These are phyloP conservation scores for Rubroshorea leprosula DNA, from an alignment of 345 rosid genomes.

Conservation along the genomic window DNA sequence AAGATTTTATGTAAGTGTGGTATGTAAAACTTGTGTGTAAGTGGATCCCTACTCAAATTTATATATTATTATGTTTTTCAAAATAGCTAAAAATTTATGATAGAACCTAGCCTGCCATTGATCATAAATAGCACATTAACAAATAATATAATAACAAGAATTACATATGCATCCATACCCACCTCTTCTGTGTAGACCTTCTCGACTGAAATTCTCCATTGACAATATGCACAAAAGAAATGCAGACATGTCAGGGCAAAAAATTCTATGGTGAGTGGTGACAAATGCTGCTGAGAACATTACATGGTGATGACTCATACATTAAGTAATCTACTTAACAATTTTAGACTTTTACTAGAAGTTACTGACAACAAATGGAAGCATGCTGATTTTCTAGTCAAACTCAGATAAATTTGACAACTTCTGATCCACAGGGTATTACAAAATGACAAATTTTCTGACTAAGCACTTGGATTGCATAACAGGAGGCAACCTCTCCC, in stretches of 20 bases:
- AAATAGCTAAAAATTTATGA: background rate
- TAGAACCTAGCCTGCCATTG: background rate
- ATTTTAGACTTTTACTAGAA: background rate
- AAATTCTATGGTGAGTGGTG: no score
- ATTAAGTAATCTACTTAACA: background rate
- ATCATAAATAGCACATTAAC: constrained; percentile 1
- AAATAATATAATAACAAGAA: background rate
- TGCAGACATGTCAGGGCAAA: constrained; percentile 4
- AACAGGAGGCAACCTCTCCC: no score
- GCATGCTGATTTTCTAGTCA: background rate
- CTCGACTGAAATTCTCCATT: constrained; percentile 32
- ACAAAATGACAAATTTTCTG: no score
- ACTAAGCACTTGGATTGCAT: background rate
- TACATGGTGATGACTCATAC: background rate
- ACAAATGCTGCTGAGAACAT: background rate
- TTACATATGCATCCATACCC: background rate
- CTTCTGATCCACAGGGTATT: no score
- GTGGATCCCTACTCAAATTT: no score
- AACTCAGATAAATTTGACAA: no score
- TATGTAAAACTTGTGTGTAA: no score
- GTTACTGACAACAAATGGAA: background rate
- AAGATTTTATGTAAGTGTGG: no score
- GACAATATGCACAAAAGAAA: constrained; percentile 14
- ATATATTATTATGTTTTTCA: no score
- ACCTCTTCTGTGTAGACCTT: constrained; percentile 57